These are phyloP conservation scores for Aspergillus aculeatus DNA, from an alignment of 2,329 filamentous ascomycete genomes.

Conservation along the genomic window DNA sequence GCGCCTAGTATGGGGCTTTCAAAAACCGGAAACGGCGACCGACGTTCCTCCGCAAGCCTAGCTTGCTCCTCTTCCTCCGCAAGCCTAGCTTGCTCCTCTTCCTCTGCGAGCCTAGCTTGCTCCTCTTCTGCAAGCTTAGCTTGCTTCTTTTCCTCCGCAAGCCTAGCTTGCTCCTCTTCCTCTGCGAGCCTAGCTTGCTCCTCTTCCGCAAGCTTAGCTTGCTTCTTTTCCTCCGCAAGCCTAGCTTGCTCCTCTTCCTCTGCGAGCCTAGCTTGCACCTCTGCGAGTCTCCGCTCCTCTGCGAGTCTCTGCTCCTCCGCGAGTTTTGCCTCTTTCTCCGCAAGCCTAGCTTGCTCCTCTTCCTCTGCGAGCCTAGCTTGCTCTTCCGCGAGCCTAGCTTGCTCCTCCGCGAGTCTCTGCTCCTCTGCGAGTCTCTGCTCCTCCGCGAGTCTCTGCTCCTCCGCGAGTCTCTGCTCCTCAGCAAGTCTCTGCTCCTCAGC, in stretches of 20 bases:
- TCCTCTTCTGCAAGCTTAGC: not conserved
- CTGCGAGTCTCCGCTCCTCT: not conserved
- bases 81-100: too few relatives aligned
- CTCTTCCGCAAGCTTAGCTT: not conserved
- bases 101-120: not conserved
- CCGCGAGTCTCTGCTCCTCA: not conserved
- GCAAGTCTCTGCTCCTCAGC: not conserved
- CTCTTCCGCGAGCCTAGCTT: too few relatives aligned
- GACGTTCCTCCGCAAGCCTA: slow-evolving; percentile 5
- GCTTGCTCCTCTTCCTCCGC: not conserved
- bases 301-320: not conserved
- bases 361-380: too few relatives aligned
- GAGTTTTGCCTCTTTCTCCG: not conserved
- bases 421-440: not conserved
- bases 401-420: not conserved
- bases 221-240: too few relatives aligned
- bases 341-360: too few relatives aligned
- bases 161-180: not conserved
- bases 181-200: not conserved
- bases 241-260: too few relatives aligned
- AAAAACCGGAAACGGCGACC: slow-evolving; percentile 9
- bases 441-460: not conserved
- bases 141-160: too few relatives aligned
- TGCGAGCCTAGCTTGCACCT: not conserved
- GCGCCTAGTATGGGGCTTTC: not conserved